A percentile compares a stretch with the other conserved stretches of the same genome.
Conservation (phyloP, 2,329 filamentous ascomycete species). For the Paraconiothyrium brasiliense region DNA sequence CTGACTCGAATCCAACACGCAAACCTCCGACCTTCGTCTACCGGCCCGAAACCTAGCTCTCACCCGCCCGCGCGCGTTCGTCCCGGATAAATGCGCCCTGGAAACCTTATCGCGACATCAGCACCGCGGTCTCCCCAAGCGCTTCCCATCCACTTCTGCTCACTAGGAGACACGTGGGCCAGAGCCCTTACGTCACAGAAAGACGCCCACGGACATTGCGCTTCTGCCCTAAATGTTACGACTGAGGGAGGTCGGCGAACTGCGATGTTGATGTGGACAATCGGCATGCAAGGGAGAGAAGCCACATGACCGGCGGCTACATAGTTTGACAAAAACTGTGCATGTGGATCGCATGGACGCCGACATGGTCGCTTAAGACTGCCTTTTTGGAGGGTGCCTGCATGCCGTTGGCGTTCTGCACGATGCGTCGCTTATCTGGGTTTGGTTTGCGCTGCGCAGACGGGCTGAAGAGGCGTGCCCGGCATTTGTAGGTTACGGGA, state of each 20-base stretch:
- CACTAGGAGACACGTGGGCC: background rate
- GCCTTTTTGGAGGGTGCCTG: background rate
- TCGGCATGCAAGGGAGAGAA: no score
- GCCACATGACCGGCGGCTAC: no score
- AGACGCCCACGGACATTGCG: no score
- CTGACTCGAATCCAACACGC: background rate
- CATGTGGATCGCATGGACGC: no score
- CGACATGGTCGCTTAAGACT: background rate
- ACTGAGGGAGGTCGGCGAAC: no score
- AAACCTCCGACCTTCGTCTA: background rate
- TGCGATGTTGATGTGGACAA: no score
- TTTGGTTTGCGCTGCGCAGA: background rate
- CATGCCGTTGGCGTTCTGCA: background rate
- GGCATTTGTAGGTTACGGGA: no score
- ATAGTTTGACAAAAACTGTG: no score
- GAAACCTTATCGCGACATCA: conserved; percentile 14
- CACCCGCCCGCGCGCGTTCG: background rate
- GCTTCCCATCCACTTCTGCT: background rate
- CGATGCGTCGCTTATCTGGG: background rate
- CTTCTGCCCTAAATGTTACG: no score
- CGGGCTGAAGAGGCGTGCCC: background rate
- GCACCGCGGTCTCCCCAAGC: background rate
- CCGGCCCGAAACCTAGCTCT: conserved; percentile 2
- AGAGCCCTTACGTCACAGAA: background rate
- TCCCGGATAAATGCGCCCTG: conserved; percentile 5